Percentiles rank a stretch among this genome's conserved stretches.
Conservation (phyloP, 768 basidiomycete genomes). For the Leccinum subgranulosum region DNA sequence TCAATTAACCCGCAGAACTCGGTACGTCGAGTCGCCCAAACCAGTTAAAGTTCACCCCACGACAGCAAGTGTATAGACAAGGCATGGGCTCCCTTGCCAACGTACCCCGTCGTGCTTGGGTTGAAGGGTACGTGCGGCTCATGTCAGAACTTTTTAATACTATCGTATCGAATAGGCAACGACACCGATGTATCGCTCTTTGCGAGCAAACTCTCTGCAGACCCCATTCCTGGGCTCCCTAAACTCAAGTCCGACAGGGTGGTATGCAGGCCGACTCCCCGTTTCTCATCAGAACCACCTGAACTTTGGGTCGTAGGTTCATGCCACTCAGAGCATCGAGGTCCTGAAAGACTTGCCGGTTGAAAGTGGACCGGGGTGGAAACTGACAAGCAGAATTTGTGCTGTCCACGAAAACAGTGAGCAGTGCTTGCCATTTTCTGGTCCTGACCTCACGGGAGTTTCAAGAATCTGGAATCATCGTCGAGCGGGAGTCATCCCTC, state of each 20-base stretch:
- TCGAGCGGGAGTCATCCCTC: slow-evolving; percentile 61
- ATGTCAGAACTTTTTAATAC: neutral
- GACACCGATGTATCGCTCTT: slow-evolving; percentile 71
- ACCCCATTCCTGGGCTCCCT: slow-evolving; percentile 63
- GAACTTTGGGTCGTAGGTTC: slow-evolving; percentile 47
- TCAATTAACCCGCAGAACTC: slow-evolving; percentile 40
- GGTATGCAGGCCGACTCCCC: slow-evolving; percentile 38
- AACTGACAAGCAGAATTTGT: slow-evolving; percentile 57
- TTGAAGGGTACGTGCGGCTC: slow-evolving; percentile 52
- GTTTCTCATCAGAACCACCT: neutral
- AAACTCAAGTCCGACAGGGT: slow-evolving; percentile 64
- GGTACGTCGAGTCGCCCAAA: slow-evolving; percentile 31
- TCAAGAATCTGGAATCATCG: slow-evolving; percentile 70
- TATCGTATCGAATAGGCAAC: slow-evolving; percentile 36
- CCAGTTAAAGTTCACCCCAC: neutral
- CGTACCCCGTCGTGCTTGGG: slow-evolving; percentile 76
- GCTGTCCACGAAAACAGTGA: slow-evolving; percentile 81
- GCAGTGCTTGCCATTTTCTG: slow-evolving; percentile 20
- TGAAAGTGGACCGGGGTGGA: slow-evolving; percentile 80
- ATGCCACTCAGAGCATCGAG: slow-evolving; percentile 77
- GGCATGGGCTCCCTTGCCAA: slow-evolving; percentile 74
- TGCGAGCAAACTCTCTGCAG: slow-evolving; percentile 39
- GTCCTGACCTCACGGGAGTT: neutral
- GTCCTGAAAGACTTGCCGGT: slow-evolving; percentile 74
- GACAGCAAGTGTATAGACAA: slow-evolving; percentile 41